Percentiles rank a stretch among this genome's conserved stretches.
Conservation (phyloP, 805 yeast species). For the Teunomyces stri region DNA sequence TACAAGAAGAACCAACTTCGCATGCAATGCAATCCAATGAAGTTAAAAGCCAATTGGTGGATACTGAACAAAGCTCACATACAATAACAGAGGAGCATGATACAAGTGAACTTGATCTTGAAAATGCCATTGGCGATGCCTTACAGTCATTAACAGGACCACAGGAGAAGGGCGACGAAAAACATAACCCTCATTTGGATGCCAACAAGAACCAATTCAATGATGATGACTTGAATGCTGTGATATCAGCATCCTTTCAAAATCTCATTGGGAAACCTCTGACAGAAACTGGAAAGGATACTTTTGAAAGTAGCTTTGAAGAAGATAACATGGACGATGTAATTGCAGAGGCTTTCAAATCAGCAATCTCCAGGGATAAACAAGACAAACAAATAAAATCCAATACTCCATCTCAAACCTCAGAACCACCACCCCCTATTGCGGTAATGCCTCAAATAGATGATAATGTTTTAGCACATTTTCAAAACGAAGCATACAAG, state of each 20-base stretch:
- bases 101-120: constrained; percentile 11
- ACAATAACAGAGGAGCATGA: background rate
- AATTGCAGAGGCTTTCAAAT: constrained; percentile 11
- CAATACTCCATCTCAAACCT: background rate
- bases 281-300: background rate
- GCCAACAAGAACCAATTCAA: background rate
- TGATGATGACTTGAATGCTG: constrained; percentile 8
- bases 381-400: background rate
- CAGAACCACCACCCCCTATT: constrained; percentile 7
- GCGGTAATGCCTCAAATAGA: constrained; percentile 32
- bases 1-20: background rate
- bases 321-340: constrained; percentile 6
- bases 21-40: background rate
- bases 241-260: constrained; percentile 3
- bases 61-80: background rate
- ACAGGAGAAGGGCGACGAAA: background rate
- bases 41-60: background rate
- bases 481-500: constrained; percentile 31
- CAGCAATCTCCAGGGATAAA: constrained; percentile 6
- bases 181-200: background rate
- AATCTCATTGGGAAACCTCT: background rate
- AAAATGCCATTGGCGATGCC: constrained; percentile 18
- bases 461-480: constrained; percentile 35
- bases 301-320: background rate
- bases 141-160: constrained; percentile 8